A percentile compares a stretch with the other conserved stretches of the same genome.
These are phyloP conservation scores for Patellifolia procumbens DNA, from an alignment of 179 eudicot species.

Conservation along the genomic window DNA sequence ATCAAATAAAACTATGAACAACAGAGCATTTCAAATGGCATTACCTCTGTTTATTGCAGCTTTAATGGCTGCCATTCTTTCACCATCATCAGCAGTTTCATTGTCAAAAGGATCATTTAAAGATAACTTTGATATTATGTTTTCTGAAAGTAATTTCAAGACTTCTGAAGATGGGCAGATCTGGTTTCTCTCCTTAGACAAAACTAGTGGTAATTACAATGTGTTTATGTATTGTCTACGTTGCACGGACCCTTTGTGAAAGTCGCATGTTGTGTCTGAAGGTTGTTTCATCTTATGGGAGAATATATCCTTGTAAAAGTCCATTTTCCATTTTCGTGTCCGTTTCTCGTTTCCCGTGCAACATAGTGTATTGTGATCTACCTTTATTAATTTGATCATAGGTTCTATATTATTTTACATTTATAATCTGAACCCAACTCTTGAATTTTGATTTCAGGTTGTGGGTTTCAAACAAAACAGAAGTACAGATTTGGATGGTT, in stretches of 20 bases:
- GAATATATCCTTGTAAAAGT: no score
- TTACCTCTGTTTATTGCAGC: slow-evolving; percentile 35
- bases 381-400: background rate
- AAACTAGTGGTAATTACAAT: slow-evolving; percentile 51
- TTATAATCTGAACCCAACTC: background rate
- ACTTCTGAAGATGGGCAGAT: slow-evolving; percentile 79
- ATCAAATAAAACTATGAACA: slow-evolving; percentile 32
- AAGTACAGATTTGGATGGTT: slow-evolving; percentile 97
- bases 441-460: slow-evolving; percentile 44
- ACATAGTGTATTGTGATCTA: no score
- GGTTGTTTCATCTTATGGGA: no score
- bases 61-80: slow-evolving; percentile 34
- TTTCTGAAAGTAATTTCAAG: slow-evolving; percentile 71
- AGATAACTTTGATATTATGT: slow-evolving; percentile 65
- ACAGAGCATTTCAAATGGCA: slow-evolving; percentile 35
- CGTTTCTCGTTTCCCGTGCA: no score
- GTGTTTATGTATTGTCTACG: no score
- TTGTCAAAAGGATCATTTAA: slow-evolving; percentile 45
- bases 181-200: slow-evolving; percentile 78
- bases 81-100: slow-evolving; percentile 44
- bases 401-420: background rate
- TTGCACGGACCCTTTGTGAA: no score
- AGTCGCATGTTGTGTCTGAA: no score
- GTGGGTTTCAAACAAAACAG: slow-evolving; percentile 88
- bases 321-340: no score